Base-by-base conservation (phyloP, 108 stramenopile genomes). In the Pseudonitzschia pungens region DNA sequence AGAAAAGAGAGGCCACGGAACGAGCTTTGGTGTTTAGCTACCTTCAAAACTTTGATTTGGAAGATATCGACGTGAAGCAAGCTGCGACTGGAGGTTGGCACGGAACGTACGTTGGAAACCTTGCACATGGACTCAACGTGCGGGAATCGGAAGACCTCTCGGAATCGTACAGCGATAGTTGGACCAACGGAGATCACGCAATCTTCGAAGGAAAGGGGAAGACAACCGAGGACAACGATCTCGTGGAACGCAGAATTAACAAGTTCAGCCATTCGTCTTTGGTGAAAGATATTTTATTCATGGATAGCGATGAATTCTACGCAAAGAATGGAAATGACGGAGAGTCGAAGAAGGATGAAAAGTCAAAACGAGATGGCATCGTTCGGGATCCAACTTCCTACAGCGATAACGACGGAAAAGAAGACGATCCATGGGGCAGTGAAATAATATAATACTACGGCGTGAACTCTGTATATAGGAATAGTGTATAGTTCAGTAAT, bases 1-100 rank as follows among this genome's bases (percentile, higher is more conserved):
- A 56, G 43, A 50, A 73, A 0, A 59, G 73, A 4, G 6, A 29
- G 14, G 62, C 73, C 24, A 79, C 78, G 62, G 73, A 79, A 58
- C 78, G 78, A 12, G 65, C 68, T 0, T 16, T 70, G 40, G 78
- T 79, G 20, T 79, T 80, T 18, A 72, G 64, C 6, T 87, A 87
- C 55, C 70, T 87, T 0, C 67, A 77, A 6, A 70, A 45, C 41
- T 87, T 87, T 70, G 86, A 87, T 56, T 56, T 77, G 24, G 83
- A 81, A 54, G 83, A 87, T 36, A 75, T 87, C 1, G 86, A 84
- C 27, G 58, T 87, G 8, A 79, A 77, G 58, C 83, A 84, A 58
- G 75, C 77, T 18, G 86, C 86, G 9, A 87, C 86, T 3, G 86
- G 86, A 48, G 86, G 86, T 32, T 87, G 81, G 81, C 86, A 87